Percentiles rank a stretch among this genome's conserved stretches.
These are phyloP conservation scores for Triticum aestivum DNA, from an alignment of 176 grass and related monocot genomes.

Conservation along the genomic window DNA sequence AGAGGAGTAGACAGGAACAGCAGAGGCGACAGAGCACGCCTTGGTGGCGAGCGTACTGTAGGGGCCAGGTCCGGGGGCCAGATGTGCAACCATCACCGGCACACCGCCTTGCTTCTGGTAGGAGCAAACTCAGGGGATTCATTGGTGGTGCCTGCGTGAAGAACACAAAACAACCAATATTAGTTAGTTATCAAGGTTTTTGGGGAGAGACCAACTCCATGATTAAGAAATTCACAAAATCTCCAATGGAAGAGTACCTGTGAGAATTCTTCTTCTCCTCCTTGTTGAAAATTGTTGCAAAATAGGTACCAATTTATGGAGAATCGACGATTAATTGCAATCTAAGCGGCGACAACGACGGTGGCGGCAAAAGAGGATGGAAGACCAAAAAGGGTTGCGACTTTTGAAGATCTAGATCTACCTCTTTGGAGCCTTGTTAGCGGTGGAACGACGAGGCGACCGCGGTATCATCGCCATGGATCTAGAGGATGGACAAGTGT, in stretches of 20 bases:
- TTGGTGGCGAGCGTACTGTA: conserved; percentile 48
- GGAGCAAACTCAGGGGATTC: background rate
- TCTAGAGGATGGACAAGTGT: too few species aligned
- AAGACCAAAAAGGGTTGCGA: too few species aligned
- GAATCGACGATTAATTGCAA: too few species aligned
- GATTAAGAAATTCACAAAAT: conserved; percentile 4
- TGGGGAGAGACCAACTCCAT: background rate
- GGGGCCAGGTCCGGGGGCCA: conserved; percentile 42
- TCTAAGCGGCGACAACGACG: too few species aligned
- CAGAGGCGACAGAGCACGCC: conserved; percentile 47
- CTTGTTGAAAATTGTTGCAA: background rate
- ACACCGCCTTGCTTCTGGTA: conserved; percentile 21
- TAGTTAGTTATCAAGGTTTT: conserved; percentile 40
- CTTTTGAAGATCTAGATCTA: too few species aligned
- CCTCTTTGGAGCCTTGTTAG: too few species aligned
- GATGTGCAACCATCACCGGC: conserved; percentile 39
- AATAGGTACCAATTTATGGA: background rate
- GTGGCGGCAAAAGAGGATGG: too few species aligned
- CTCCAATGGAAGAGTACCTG: background rate
- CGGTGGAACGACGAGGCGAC: too few species aligned
- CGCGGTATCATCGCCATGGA: too few species aligned
- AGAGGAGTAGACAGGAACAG: conserved; percentile 55
- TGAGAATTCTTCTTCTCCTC: background rate
- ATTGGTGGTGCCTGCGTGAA: background rate
- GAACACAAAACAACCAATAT: background rate